A percentile compares a stretch with the other conserved stretches of the same genome.
These are phyloP conservation scores for Elaeis guineensis DNA, from an alignment of 176 grass and related monocot species.

Conservation along the genomic window DNA sequence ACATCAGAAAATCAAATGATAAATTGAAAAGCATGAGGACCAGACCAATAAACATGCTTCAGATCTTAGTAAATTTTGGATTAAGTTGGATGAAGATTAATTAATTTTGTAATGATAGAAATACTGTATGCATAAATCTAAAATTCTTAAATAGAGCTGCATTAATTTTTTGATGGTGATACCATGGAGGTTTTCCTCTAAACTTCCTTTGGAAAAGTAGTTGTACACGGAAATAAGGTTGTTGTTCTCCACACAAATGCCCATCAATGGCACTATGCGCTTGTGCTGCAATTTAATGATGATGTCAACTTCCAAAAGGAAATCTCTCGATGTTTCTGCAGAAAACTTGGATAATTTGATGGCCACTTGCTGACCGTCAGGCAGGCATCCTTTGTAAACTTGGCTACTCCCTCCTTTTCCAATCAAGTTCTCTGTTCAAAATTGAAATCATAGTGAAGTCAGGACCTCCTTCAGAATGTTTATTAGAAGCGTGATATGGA, in stretches of 20 bases:
- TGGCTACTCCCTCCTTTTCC: conserved; percentile 81
- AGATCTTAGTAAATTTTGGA: too few species aligned
- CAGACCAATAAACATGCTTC: too few species aligned
- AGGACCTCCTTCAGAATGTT: background rate
- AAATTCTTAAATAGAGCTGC: too few species aligned
- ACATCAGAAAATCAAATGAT: too few species aligned
- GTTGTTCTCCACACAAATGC: conserved; percentile 71
- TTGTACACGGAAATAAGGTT: conserved; percentile 75
- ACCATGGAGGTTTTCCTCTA: conserved; percentile 86
- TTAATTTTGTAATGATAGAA: too few species aligned
- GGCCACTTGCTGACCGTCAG: conserved; percentile 48
- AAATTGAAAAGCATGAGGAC: too few species aligned
- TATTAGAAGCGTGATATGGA: too few species aligned
- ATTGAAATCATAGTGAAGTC: too few species aligned
- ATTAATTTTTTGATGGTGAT: background rate
- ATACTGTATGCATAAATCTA: too few species aligned
- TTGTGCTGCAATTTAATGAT: conserved; percentile 74
- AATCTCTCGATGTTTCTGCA: conserved; percentile 63
- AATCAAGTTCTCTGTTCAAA: conserved; percentile 56
- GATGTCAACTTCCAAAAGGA: conserved; percentile 83
- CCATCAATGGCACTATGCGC: conserved; percentile 58
- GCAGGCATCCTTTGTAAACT: conserved; percentile 70
- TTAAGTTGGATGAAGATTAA: too few species aligned
- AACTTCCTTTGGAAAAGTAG: conserved; percentile 70
- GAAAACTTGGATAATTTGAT: conserved; percentile 71